Evolutionary conservation across 306 rosid species (phyloP), one percentile per base, ranked within the genome.

Genomic region (Abrus pulchellus): DNA sequence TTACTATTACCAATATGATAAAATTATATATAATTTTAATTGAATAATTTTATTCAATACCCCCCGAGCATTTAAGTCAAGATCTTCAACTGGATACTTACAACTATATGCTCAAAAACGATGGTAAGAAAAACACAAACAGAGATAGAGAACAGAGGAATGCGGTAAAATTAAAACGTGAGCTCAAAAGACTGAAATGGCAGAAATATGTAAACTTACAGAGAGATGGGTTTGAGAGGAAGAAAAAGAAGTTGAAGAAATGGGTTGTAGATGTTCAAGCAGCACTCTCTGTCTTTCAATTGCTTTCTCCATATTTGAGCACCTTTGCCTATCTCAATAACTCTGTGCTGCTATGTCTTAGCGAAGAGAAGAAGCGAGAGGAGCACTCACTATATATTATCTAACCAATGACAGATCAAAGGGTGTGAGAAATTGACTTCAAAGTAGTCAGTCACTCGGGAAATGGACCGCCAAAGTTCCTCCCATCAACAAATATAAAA

Each of bases 261-360:
- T 50, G 74, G 98, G 97, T n/a, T 70, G 79, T 10, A 94, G 74
- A 76, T 94, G 97, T 27, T 88, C 81, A 70, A 92, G 95, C 57
- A 92, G 81, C 45, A 91, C 83, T 62, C 67, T 86, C 86, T 91
- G 97, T 80, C 97, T 89, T 44, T 87, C 82, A 52, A 89, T 30
- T 9, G 97, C 99, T 82, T 84, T 92, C 84, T 94, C 95, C 99
- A 94, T 94, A 1, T 72, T 73, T 28, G 43, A 9, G 11, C 4
- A 6, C 1, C 49, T 34, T 1, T 45, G 34, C 5, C 33, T 32
- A 1, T 11, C 55, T 7, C 2, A 6, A 9, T 20, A 5, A 9
- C 9, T 20, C 20, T 40, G 7, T 41, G 34, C 8, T 14, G 40
- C 63, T 3, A 12, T 55, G 52, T 13, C 4, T 5, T 2, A 10